Evolutionary conservation across 768 basidiomycete genomes (phyloP).

Genomic region (Lentinus brumalis): DNA sequence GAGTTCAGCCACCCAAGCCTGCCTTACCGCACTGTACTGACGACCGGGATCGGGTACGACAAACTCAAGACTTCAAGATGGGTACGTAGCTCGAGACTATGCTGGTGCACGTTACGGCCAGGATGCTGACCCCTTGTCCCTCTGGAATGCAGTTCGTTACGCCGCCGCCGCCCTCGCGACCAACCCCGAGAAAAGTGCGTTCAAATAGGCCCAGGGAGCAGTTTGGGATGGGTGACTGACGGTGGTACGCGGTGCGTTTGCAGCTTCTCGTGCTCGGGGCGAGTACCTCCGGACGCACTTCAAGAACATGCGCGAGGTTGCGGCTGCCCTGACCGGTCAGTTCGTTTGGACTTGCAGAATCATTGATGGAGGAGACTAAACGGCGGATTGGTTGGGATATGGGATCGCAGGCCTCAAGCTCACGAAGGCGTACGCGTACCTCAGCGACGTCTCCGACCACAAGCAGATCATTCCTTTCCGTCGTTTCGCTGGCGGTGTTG

Average conservation of each 20-base stretch:
- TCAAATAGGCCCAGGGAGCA: neutral
- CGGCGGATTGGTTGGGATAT: conserved; percentile 2
- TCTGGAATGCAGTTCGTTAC: conserved; percentile 75
- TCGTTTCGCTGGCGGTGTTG: conserved; percentile 93
- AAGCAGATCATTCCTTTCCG: conserved; percentile 97
- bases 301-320: conserved; percentile 99
- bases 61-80: conserved; percentile 42
- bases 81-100: conserved; percentile 33
- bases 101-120: neutral
- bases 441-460: conserved; percentile 93
- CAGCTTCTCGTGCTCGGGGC: conserved; percentile 90
- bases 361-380: conserved; percentile 3
- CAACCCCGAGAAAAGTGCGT: conserved; percentile 94
- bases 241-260: conserved; percentile 14
- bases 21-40: conserved; percentile 21
- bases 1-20: conserved; percentile 30
- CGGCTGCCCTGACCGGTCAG: conserved; percentile 87
- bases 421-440: conserved; percentile 93
- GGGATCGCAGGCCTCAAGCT: conserved; percentile 74
- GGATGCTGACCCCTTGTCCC: conserved; percentile 17
- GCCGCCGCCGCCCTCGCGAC: conserved; percentile 82
- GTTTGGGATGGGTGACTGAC: conserved; percentile 4
- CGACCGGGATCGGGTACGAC: conserved; percentile 27
- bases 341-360: conserved; percentile 8
- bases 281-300: conserved; percentile 99